Evolutionary conservation across 78 protist species (phyloP), one percentile per base, ranked within the genome.

Genomic region (Tieghemostelium lacteum): DNA sequence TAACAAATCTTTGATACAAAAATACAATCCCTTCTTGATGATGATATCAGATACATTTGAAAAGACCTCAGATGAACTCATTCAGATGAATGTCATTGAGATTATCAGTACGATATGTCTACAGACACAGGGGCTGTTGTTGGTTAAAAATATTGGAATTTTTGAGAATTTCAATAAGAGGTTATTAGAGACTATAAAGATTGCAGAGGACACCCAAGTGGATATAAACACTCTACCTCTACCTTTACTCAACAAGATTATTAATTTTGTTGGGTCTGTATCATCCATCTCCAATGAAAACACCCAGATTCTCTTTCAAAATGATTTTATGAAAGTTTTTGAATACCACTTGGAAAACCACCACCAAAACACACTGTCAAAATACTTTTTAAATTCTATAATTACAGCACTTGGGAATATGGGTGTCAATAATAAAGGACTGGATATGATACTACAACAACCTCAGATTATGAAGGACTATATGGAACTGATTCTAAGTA

Each of bases 11-110:
- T 0, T 7, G 19, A 4, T 71, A 26, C 34, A 67, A 67, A 67
- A 67, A 16, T 67, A 67, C 26, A 63, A 71, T 17, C 63, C 77
- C 28, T 52, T 71, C 49, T 14, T 50, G 2, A 50, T 14, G 2
- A 42, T 16, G 29, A 8, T 45, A 1, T 26, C 39, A 4, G 10
- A 36, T 19, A 55, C 42, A 33, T 52, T 71, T n/a, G 28, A 71
- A 17, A 31, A 71, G 20, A 22, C 77, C 0, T 5, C 2, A 6
- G 77, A 71, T 33, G 24, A 29, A 31, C 22, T 71, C 16, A 50
- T 55, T 10, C 65, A 71, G 31, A 50, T 71, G 77, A 71, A 71
- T 52, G 33, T 52, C 24, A 42, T 71, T 3, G 63, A 71, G 10
- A 50, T 52, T 6, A 52, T 71, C 3, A 22, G 29, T 19, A 55